Evolutionary conservation across 306 rosid species (phyloP).

Genomic region (Rubus idaeus): DNA sequence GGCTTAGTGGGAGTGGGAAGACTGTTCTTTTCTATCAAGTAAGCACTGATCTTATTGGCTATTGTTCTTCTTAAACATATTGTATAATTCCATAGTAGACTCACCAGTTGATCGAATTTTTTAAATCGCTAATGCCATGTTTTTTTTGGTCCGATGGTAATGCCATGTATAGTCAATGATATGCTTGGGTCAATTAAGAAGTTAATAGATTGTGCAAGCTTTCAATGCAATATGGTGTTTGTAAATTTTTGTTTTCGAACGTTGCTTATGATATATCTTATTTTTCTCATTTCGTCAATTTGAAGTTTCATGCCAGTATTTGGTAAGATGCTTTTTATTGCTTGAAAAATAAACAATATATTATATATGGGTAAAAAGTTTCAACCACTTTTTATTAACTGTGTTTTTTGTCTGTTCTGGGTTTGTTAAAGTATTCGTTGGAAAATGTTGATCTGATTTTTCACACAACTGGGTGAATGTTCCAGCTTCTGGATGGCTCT

Average conservation of each 20-base stretch:
- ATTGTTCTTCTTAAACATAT: background rate
- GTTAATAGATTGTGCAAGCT: background rate
- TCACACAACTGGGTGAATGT: slow-evolving; percentile 18
- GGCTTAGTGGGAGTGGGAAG: slow-evolving; percentile 84
- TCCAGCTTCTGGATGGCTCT: slow-evolving; percentile 89
- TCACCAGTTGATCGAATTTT: background rate
- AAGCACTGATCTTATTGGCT: slow-evolving; percentile 8
- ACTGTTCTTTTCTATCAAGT: slow-evolving; percentile 84
- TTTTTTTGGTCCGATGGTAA: background rate
- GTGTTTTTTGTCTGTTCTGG: background rate
- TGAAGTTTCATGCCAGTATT: too few species aligned
- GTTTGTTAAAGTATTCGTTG: background rate
- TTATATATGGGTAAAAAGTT: too few species aligned
- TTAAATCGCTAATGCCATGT: background rate
- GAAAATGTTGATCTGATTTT: slow-evolving; percentile 14
- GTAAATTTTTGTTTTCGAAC: background rate
- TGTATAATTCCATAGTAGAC: background rate
- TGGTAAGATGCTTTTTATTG: too few species aligned
- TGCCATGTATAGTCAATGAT: background rate
- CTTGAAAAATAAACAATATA: too few species aligned
- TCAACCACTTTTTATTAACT: background rate
- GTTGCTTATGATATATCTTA: background rate
- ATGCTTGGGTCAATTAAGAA: background rate
- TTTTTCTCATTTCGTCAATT: too few species aligned
- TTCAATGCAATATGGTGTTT: background rate